These are phyloP conservation scores for Rhodotorula sp. DNA, from an alignment of 1,284 basidiomycete genomes.

Conservation along the genomic window DNA sequence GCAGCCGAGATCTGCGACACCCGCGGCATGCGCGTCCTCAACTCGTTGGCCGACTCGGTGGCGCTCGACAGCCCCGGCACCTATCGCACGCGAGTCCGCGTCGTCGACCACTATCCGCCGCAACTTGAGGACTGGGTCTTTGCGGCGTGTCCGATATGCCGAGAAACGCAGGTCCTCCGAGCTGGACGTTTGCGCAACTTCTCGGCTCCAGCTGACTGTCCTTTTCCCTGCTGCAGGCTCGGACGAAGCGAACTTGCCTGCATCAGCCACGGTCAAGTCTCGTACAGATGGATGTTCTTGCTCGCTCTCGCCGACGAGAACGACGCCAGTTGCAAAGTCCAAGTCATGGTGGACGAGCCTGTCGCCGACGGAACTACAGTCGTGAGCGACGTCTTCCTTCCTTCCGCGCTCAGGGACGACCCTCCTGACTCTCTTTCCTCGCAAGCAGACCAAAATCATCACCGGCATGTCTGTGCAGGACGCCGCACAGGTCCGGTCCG, in stretches of 20 bases:
- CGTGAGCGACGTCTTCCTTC: neutral
- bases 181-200: neutral
- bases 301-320: conserved; percentile 1
- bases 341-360: neutral
- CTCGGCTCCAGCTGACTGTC: neutral
- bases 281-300: conserved; percentile 3
- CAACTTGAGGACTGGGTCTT: conserved; percentile 19
- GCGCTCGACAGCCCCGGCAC: neutral
- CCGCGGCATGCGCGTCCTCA: neutral
- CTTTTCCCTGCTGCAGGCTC: neutral
- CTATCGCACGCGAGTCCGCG: conserved; percentile 9
- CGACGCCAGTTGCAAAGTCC: neutral
- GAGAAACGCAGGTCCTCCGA: conserved; percentile 1
- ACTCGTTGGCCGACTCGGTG: conserved; percentile 3
- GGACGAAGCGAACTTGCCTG: neutral
- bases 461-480: neutral
- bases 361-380: neutral
- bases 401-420: neutral
- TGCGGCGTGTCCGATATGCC: conserved; percentile 18
- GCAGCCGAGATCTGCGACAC: conserved; percentile 7
- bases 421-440: too few species aligned
- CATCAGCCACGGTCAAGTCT: conserved; percentile 1
- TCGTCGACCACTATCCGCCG: conserved; percentile 8
- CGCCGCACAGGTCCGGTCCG: neutral
- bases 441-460: neutral